These are phyloP conservation scores for Ordospora pajunii DNA, from an alignment of 371 early-diverging fungal genomes.

Conservation along the genomic window DNA sequence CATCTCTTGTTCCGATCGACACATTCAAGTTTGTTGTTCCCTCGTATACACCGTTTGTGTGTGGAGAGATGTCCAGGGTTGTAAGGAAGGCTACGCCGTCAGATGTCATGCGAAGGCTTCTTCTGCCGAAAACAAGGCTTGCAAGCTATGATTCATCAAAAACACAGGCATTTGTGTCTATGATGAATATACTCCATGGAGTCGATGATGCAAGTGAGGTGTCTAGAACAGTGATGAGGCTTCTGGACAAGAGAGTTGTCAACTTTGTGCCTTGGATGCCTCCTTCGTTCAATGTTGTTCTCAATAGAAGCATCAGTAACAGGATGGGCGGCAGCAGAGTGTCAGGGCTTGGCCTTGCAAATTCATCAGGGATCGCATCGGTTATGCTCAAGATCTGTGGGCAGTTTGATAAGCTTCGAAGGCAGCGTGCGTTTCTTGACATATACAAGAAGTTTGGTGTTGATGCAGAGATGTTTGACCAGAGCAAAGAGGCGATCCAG, in stretches of 20 bases:
- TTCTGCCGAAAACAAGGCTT: constrained; percentile 58
- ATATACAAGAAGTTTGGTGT: constrained; percentile 69
- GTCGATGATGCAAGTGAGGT: constrained; percentile 60
- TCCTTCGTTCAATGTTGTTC: constrained; percentile 81
- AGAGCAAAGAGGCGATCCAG: constrained; percentile 47
- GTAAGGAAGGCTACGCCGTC: constrained; percentile 47
- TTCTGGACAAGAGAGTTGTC: constrained; percentile 79
- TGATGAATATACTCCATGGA: constrained; percentile 69
- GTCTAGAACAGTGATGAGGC: constrained; percentile 82
- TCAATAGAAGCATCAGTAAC: constrained; percentile 59
- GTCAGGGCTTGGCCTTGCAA: constrained; percentile 89
- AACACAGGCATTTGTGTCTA: constrained; percentile 62
- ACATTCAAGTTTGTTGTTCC: constrained; percentile 90
- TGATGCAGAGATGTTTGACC: constrained; percentile 52
- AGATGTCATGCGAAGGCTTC: constrained; percentile 57
- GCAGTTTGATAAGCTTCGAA: constrained; percentile 87
- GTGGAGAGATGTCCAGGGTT: constrained; percentile 48
- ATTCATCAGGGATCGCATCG: constrained; percentile 82
- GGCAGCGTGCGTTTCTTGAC: constrained; percentile 93
- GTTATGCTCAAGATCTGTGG: constrained; percentile 76
- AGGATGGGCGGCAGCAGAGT: constrained; percentile 75
- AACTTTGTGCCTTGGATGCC: constrained; percentile 99
- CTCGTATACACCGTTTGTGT: constrained; percentile 79
- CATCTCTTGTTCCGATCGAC: constrained; percentile 82
- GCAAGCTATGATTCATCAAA: constrained; percentile 48